Evolutionary conservation across 106 monocot genomes (phyloP).

Genomic region (Platanthera zijinensis): DNA sequence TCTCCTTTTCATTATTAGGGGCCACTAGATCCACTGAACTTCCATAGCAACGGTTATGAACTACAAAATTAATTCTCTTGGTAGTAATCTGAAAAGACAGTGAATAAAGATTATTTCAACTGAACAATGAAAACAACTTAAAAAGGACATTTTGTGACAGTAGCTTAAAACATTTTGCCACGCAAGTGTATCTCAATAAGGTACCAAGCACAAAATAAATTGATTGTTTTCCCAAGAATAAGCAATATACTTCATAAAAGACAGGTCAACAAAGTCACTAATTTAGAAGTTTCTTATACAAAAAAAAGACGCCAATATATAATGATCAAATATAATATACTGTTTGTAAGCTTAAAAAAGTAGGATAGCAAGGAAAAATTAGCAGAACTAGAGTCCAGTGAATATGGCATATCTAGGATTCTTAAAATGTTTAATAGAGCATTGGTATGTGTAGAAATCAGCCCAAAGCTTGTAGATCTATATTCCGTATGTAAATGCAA

Average conservation of each 20-base stretch:
- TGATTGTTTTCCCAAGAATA: neutral
- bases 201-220: neutral
- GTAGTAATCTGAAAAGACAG: slow-evolving; percentile 61
- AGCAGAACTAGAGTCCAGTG: neutral
- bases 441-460: neutral
- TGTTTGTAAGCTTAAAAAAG: no score
- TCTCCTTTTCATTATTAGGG: slow-evolving; percentile 35
- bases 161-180: neutral
- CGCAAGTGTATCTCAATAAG: neutral
- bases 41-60: slow-evolving; percentile 37
- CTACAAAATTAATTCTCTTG: slow-evolving; percentile 78
- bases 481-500: no score
- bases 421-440: neutral
- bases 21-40: slow-evolving; percentile 14
- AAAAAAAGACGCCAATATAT: neutral
- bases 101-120: neutral
- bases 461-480: no score
- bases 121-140: neutral
- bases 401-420: neutral
- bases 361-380: neutral
- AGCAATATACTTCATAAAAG: neutral
- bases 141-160: neutral
- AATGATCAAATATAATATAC: neutral
- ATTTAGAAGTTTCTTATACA: neutral
- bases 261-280: neutral